Base-by-base conservation (phyloP, 2,329 filamentous ascomycete species). In the Fusarium austroafricanum region DNA sequence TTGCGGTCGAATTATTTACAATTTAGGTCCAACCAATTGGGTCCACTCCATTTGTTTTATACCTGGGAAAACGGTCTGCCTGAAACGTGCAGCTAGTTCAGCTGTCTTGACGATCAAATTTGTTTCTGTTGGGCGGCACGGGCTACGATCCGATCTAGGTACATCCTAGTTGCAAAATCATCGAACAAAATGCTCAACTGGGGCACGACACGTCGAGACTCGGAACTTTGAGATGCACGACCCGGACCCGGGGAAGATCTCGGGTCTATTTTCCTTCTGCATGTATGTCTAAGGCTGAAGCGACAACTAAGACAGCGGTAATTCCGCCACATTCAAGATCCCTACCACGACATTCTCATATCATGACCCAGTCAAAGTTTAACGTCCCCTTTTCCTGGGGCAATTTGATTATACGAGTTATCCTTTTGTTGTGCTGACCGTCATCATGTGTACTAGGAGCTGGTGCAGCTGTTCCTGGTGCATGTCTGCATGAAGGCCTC, bases 391-490 rank as follows among this genome's bases (percentile, higher is more conserved):
- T 28, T 50, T 39, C 63, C 40, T 63, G 59, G 57, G 65, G 40
- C 39, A 51, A 29, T 50, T 40, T 26, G 7, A 18, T 39, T 60
- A 51, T 29, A 55, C 50, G 47, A 45, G 9, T 23, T 43, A 43
- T 18, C 35, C 33, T 54, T 47, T 59, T 67, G 50, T 49, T 53
- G 53, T 64, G 57, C 49, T 63, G 49, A 60, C 63, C 18, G 58
- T 63, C 53, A 67, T 55, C 46, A 33, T 60, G 65, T 31, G 29
- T 6, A 12, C 10, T 10, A 12, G 29, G 26, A 26, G 53, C 47
- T 5, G 23, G 52, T 70, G 61, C 66, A 69, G 49, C 46, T 64
- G 43, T 50, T 49, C 54, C 63, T 60, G 61, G 49, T 56, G 46
- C 39, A 63, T 51, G 53, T 51, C 40, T 53, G 45, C 45, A 58